Evolutionary conservation across 495 filamentous ascomycete genomes (phyloP), one percentile per base, ranked within the genome.

Genomic region (Penicillium canariense): DNA sequence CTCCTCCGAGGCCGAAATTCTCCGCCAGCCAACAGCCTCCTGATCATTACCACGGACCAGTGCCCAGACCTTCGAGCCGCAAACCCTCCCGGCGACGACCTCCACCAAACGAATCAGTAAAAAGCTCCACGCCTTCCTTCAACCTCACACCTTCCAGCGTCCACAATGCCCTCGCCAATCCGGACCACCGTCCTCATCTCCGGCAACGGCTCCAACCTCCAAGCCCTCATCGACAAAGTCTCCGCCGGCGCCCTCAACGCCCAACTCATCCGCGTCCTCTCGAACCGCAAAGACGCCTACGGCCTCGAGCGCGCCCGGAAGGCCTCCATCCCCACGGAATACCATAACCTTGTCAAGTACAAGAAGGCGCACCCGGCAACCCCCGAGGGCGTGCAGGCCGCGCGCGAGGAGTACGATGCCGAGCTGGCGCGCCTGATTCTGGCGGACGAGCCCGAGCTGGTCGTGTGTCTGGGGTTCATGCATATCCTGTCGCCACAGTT

Each of bases 151-250:
- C 11, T 28, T 14, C 9, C 22, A 48, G 9, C 17, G 12, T 22
- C 17, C 55, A 62, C 35, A 40, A 77, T 75, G 72, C 14, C 60
- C 18, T 26, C 60, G 3, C 67, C 69, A 32, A 69, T 73, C 35
- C 76, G 75, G 27, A 68, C 86, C 39, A 83, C 83, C 34, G 78
- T 89, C 49, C 79, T 89, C 50, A 88, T 90, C 48, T 92, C 86
- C 52, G 92, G 89, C 65, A 84, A 80, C 58, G 93, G 93, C 56
- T 83, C 88, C 44, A 97, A 97, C 66, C 84, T 97, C 22, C 91
- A 96, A 76, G 91, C 91, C 28, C 80, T 96, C 34, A 94, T 96
- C 62, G 87, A 96, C 70, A 86, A 87, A 43, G 74, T 81, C 42
- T 68, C 72, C 28, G 69, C 76, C 15, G 70, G 73, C 18, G 61